Evolutionary conservation across 345 rosid species (phyloP).

Genomic region (Clarkia xantiana): DNA sequence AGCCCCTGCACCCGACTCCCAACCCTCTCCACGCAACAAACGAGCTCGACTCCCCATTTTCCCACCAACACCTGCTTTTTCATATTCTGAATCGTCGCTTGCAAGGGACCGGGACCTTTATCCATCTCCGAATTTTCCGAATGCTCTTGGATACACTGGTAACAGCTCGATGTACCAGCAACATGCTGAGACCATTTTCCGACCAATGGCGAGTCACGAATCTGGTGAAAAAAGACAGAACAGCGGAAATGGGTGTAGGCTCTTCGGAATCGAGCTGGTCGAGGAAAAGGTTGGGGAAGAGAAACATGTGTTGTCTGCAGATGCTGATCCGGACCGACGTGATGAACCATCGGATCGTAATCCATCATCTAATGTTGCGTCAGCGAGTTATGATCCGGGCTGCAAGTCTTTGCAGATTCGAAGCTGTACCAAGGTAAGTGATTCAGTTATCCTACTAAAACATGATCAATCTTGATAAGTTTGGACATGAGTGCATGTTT

Average conservation of each 20-base stretch:
- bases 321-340: slow-evolving; percentile 53
- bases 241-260: too few relatives aligned
- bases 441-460: background rate
- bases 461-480: background rate
- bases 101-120: slow-evolving; percentile 26
- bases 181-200: slow-evolving; percentile 36
- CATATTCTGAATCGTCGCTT: slow-evolving; percentile 31
- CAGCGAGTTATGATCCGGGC: slow-evolving; percentile 56
- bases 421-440: slow-evolving; percentile 80
- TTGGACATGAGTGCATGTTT: slow-evolving; percentile 1
- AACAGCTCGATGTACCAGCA: slow-evolving; percentile 46
- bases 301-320: slow-evolving; percentile 30
- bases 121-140: slow-evolving; percentile 32
- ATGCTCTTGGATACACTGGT: slow-evolving; percentile 28
- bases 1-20: slow-evolving; percentile 38
- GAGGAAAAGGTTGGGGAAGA: slow-evolving; percentile 22
- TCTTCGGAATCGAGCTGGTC: slow-evolving; percentile 79
- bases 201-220: slow-evolving; percentile 34
- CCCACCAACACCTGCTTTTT: slow-evolving; percentile 39
- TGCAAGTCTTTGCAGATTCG: slow-evolving; percentile 84
- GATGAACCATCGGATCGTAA: slow-evolving; percentile 59
- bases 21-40: slow-evolving; percentile 67
- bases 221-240: slow-evolving; percentile 43
- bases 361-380: slow-evolving; percentile 37
- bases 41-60: slow-evolving; percentile 63